Conservation (phyloP, 169 alveolate genomes). For the Cryptosporidium ubiquitum region DNA sequence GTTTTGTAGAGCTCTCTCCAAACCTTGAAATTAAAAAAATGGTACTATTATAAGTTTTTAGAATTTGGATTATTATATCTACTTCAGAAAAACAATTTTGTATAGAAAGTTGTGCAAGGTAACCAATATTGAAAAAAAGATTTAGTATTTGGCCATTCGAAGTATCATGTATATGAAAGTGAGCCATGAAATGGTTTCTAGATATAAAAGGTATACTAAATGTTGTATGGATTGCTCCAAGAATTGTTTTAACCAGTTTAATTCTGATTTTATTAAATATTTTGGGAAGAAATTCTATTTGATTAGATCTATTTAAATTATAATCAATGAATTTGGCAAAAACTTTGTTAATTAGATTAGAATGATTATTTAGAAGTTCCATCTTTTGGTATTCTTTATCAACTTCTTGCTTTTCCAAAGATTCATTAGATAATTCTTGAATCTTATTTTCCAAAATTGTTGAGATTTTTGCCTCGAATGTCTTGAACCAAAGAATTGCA, state of each 20-base stretch:
- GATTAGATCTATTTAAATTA: not conserved
- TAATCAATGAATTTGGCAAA: not conserved
- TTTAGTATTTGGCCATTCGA: constrained; percentile 12
- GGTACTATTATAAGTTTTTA: constrained; percentile 12
- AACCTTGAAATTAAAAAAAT: constrained; percentile 47
- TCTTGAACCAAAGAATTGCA: constrained; percentile 38
- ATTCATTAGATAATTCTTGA: not conserved
- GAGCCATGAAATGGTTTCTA: constrained; percentile 64
- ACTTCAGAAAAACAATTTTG: constrained; percentile 1
- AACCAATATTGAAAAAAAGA: constrained; percentile 31
- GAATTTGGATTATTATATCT: not conserved
- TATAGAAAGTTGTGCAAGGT: constrained; percentile 4
- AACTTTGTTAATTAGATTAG: not conserved
- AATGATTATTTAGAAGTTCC: constrained; percentile 15
- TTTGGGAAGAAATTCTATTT: not conserved
- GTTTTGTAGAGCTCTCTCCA: constrained; percentile 57
- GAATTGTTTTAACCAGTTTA: constrained; percentile 2
- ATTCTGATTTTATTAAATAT: not conserved
- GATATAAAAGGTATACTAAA: constrained; percentile 10
- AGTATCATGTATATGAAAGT: not conserved
- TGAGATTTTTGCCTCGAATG: constrained; percentile 14
- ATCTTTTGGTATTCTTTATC: constrained; percentile 35
- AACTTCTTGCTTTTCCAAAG: constrained; percentile 16
- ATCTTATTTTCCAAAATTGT: constrained; percentile 4
- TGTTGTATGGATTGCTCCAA: constrained; percentile 26